A percentile compares a stretch with the other conserved stretches of the same genome.
These are phyloP conservation scores for Polyporus arcularius DNA, from an alignment of 768 basidiomycete genomes.

Conservation along the genomic window DNA sequence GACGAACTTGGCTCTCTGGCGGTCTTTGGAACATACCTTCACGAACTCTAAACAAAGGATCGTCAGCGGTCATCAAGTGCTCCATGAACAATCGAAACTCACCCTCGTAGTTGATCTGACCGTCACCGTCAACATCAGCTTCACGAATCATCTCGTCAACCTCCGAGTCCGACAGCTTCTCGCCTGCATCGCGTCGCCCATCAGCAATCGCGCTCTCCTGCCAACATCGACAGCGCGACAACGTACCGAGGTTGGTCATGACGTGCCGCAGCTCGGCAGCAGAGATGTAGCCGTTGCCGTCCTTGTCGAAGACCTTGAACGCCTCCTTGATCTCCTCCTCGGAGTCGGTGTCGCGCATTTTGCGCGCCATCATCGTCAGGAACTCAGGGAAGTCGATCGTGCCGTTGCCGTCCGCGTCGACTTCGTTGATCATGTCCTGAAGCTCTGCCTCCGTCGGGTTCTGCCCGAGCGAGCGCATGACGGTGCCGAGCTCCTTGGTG, in stretches of 20 bases:
- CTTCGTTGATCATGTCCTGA: slow-evolving; percentile 95
- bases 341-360: slow-evolving; percentile 89
- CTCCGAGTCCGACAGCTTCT: slow-evolving; percentile 84
- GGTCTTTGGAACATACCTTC: slow-evolving; percentile 44
- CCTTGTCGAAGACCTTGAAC: slow-evolving; percentile 97
- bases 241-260: slow-evolving; percentile 85
- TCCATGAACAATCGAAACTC: slow-evolving; percentile 23
- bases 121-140: slow-evolving; percentile 92
- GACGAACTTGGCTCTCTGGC: background rate
- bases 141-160: slow-evolving; percentile 98
- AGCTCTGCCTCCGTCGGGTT: slow-evolving; percentile 92
- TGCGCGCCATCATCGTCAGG: slow-evolving; percentile 81
- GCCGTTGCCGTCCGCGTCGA: slow-evolving; percentile 86
- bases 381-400: slow-evolving; percentile 85
- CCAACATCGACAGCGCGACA: background rate
- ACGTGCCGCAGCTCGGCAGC: slow-evolving; percentile 86
- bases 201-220: background rate
- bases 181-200: slow-evolving; percentile 46
- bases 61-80: slow-evolving; percentile 6
- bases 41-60: slow-evolving; percentile 61
- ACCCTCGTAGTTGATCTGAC: slow-evolving; percentile 91
- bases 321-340: slow-evolving; percentile 97
- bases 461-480: slow-evolving; percentile 92
- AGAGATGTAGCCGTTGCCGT: slow-evolving; percentile 88
- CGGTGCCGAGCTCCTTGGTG: slow-evolving; percentile 85